Base-by-base conservation (phyloP, 2,329 filamentous ascomycete genomes). In the Parastagonospora nodorum region DNA sequence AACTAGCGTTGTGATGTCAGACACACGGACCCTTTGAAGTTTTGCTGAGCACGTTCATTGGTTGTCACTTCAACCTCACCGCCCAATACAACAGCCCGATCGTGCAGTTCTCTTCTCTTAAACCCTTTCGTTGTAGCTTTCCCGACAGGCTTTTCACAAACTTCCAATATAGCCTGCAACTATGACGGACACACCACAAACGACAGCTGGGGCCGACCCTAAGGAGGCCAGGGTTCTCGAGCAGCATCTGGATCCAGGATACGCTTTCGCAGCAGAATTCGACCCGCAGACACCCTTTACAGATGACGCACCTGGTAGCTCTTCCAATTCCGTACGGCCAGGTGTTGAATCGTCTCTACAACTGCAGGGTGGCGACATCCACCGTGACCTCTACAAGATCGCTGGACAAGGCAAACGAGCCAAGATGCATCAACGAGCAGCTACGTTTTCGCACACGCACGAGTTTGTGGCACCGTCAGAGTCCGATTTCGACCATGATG, bases 321-420 rank as follows among this genome's bases (percentile, higher is more conserved):
- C 65, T 12, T 60, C 65, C 12, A 59, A 56, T 33, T 61, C 64
- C 9, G 43, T 51, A 8, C 62, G 66, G 7, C 51, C 58, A 16
- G 50, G 37, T 19, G 71, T 74, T 38, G 83, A 87, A 52, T 90
- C 88, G 1, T 92, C 89, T 0, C 76, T 92, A 45, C 84, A 79
- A 51, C 78, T 92, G 2, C 88, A 88, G 65, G 89, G 89, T 44
- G 89, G 89, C 35, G 89, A 92, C 63, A 87, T 92, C 16, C 88
- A 92, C 68, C 85, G 89, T 30, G 87, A 90, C 63, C 82, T 92
- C 30, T 92, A 89, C 80, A 88, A 84, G 67, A 85, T 90, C 61
- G 84, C 87, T 54, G 84, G 85, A 12, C 79, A 84, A 33, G 75
- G 69, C 71, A 81, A 64, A 62, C 68, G 72, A 33, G 71, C 74